A percentile compares a stretch with the other conserved stretches of the same genome.
phyloP scores from a whole-genome alignment of 2,329 filamentous ascomycete genomes.

The Alternaria novae-zelandiae region DNA sequence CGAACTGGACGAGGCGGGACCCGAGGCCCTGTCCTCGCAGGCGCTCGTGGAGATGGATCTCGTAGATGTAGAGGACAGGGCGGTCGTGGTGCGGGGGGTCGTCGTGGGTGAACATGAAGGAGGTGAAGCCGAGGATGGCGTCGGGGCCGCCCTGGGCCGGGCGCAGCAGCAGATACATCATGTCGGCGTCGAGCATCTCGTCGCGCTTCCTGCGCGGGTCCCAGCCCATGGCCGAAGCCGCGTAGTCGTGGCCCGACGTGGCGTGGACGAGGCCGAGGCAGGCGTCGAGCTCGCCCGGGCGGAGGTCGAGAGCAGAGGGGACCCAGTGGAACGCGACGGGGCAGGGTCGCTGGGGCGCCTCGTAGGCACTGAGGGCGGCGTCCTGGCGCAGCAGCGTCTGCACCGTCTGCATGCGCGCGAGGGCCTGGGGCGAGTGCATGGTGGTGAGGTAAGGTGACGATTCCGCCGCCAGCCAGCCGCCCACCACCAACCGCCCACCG shows the following conservation, averaged over 20 bases:
- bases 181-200: slow-evolving; percentile 72
- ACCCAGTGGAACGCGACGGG: slow-evolving; percentile 29
- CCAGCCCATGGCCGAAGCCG: slow-evolving; percentile 68
- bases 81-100: slow-evolving; percentile 50
- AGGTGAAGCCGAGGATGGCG: slow-evolving; percentile 56
- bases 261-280: slow-evolving; percentile 65
- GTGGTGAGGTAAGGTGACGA: not conserved
- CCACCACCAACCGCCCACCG: not conserved
- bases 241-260: slow-evolving; percentile 71
- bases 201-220: slow-evolving; percentile 63
- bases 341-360: not conserved
- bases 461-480: not conserved
- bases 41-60: slow-evolving; percentile 69
- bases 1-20: slow-evolving; percentile 63
- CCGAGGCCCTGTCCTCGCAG: slow-evolving; percentile 70
- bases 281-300: slow-evolving; percentile 50
- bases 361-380: slow-evolving; percentile 1
- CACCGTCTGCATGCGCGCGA: not conserved
- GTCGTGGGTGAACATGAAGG: slow-evolving; percentile 72
- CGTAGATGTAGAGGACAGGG: slow-evolving; percentile 79
- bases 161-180: slow-evolving; percentile 69
- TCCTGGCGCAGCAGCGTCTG: slow-evolving; percentile 13
- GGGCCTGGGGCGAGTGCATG: not conserved
- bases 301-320: slow-evolving; percentile 38
- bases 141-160: slow-evolving; percentile 3